phyloP scores from a whole-genome alignment of 306 rosid species.

The Datisca glomerata region DNA sequence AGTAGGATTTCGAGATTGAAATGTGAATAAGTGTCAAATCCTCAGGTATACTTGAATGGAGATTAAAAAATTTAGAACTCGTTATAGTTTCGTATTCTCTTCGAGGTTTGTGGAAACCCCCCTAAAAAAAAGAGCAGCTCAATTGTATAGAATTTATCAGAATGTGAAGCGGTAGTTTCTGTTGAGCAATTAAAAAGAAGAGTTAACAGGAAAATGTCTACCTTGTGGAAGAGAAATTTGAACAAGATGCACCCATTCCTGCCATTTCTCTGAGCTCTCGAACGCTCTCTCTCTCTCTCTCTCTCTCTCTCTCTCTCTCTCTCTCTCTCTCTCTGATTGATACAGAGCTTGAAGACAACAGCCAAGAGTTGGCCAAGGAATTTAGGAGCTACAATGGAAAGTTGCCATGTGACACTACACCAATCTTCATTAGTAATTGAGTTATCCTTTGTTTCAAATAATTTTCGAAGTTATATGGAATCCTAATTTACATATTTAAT shows the following conservation, averaged over 20 bases:
- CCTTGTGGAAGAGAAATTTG: slow-evolving; percentile 49
- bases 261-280: slow-evolving; percentile 35
- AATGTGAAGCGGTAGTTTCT: background rate
- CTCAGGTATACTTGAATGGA: background rate
- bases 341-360: background rate
- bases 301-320: slow-evolving; percentile 6
- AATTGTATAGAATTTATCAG: background rate
- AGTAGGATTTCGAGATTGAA: no score
- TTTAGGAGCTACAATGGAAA: slow-evolving; percentile 6
- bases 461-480: no score
- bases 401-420: slow-evolving; percentile 10
- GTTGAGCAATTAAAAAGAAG: background rate
- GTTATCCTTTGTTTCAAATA: no score
- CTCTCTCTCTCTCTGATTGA: background rate
- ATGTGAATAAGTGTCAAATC: background rate
- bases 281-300: background rate
- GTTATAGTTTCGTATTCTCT: background rate
- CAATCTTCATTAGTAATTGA: no score
- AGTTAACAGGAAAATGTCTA: slow-evolving; percentile 4
- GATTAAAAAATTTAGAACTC: background rate
- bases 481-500: no score
- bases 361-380: slow-evolving; percentile 1
- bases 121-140: background rate
- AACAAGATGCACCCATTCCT: slow-evolving; percentile 31
- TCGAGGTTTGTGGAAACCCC: background rate